A percentile compares a stretch with the other conserved stretches of the same genome.
These are phyloP conservation scores for Metschnikowia koreensis DNA, from an alignment of 805 yeast genomes.

Conservation along the genomic window DNA sequence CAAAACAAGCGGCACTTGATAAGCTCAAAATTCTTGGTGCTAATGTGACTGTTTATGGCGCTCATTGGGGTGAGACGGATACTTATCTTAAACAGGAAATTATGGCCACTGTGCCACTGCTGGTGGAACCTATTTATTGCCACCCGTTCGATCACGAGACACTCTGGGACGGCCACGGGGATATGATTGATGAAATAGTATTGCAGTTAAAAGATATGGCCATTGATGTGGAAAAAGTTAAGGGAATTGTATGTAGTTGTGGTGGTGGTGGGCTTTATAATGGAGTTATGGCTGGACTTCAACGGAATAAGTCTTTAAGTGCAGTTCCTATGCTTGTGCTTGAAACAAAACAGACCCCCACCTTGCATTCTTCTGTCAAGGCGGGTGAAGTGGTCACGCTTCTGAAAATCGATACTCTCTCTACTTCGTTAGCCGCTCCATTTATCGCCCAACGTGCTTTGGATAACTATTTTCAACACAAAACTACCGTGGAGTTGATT, in stretches of 20 bases:
- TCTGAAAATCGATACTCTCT: slow-evolving; percentile 50
- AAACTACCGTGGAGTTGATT: slow-evolving; percentile 20
- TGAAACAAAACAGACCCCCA: slow-evolving; percentile 64
- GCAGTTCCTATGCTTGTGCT: slow-evolving; percentile 34
- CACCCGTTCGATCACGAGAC: slow-evolving; percentile 53
- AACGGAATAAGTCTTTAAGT: slow-evolving; percentile 22
- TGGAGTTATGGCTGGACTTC: slow-evolving; percentile 48
- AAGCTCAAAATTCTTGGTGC: slow-evolving; percentile 52
- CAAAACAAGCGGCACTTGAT: slow-evolving; percentile 43
- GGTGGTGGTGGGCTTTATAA: slow-evolving; percentile 61
- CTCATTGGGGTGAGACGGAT: slow-evolving; percentile 52
- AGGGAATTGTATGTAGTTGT: slow-evolving; percentile 51
- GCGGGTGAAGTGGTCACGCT: slow-evolving; percentile 45
- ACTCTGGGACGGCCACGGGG: slow-evolving; percentile 55
- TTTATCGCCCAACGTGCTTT: slow-evolving; percentile 50
- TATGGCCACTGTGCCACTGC: slow-evolving; percentile 18
- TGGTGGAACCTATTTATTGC: slow-evolving; percentile 42
- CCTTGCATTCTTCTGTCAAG: slow-evolving; percentile 49
- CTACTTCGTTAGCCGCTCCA: slow-evolving; percentile 63
- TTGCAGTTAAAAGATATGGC: slow-evolving; percentile 23
- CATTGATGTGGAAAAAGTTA: slow-evolving; percentile 22
- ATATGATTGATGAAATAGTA: slow-evolving; percentile 37
- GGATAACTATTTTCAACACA: slow-evolving; percentile 28
- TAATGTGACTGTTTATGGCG: slow-evolving; percentile 45
- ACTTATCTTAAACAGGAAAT: slow-evolving; percentile 29